Percentiles rank a stretch among this genome's conserved stretches.
Conservation (phyloP, 176 grass and related monocot genomes). For the Pontederia crassipes region DNA sequence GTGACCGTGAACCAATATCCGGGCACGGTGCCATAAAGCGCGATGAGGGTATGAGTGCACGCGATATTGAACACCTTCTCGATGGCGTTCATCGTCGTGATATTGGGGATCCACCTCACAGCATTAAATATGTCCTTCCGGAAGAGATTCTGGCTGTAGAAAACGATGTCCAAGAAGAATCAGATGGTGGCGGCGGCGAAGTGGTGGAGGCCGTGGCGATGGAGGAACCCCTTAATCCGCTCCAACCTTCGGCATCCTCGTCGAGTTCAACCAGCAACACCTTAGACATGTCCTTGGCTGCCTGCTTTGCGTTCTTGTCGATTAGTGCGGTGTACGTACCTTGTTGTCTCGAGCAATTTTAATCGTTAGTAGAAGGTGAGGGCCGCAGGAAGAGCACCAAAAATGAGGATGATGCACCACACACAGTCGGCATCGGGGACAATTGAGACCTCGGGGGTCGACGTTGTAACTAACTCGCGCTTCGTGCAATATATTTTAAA, state of each 20-base stretch:
- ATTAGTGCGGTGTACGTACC: conserved; percentile 65
- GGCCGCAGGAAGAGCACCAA: conserved; percentile 33
- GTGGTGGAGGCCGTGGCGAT: conserved; percentile 50
- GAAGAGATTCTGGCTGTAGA: conserved; percentile 86
- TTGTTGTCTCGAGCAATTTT: conserved; percentile 77
- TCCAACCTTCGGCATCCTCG: conserved; percentile 10
- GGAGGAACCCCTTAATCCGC: conserved; percentile 21
- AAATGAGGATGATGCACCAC: conserved; percentile 74
- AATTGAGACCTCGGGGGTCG: too few species aligned
- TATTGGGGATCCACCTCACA: conserved; percentile 57
- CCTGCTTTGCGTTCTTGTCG: conserved; percentile 51
- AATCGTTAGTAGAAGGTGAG: conserved; percentile 84
- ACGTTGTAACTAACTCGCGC: too few species aligned
- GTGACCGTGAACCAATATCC: conserved; percentile 89
- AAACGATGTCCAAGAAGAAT: conserved; percentile 75
- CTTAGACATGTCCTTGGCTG: conserved; percentile 58
- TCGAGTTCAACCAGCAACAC: conserved; percentile 39
- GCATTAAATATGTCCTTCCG: conserved; percentile 84
- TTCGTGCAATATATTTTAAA: too few species aligned
- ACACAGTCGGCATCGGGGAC: conserved; percentile 31
- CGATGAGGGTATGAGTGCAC: conserved; percentile 48
- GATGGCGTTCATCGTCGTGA: conserved; percentile 48
- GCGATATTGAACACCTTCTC: conserved; percentile 60
- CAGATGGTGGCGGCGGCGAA: conserved; percentile 50
- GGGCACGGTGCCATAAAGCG: conserved; percentile 58